A percentile compares a stretch with the other conserved stretches of the same genome.
These are phyloP conservation scores for Castanea mollissima DNA, from an alignment of 306 rosid genomes.

Conservation along the genomic window DNA sequence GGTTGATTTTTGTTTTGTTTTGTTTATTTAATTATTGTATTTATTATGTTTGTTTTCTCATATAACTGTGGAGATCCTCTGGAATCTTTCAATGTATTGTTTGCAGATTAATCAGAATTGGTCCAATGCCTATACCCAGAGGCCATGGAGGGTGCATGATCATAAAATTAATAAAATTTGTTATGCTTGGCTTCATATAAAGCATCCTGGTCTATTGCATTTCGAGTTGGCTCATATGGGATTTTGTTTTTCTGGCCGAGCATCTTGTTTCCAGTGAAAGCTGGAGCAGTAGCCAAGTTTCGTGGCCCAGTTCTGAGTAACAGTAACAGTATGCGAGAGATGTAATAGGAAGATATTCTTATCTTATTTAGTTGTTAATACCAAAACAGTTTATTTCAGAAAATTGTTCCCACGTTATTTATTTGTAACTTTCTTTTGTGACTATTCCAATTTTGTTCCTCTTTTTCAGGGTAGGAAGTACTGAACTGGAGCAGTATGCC, in stretches of 20 bases:
- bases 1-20: constrained; percentile 27
- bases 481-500: too few species aligned
- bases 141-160: constrained; percentile 2
- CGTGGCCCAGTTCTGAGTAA: background rate
- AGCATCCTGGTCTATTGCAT: background rate
- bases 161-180: constrained; percentile 1
- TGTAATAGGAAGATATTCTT: background rate
- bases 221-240: too few species aligned
- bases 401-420: background rate
- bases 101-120: constrained; percentile 10
- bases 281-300: background rate
- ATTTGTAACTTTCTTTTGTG: background rate
- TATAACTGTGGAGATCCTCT: constrained; percentile 15
- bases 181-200: background rate
- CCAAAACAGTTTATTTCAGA: background rate
- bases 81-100: constrained; percentile 20
- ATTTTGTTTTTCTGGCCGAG: background rate
- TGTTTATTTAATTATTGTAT: constrained; percentile 35
- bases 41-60: constrained; percentile 11
- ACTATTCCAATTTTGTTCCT: background rate
- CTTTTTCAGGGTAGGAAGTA: too few species aligned
- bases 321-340: background rate
- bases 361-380: background rate
- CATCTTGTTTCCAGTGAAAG: constrained; percentile 2
- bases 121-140: background rate